These are phyloP conservation scores for Fragilaria crotonensis DNA, from an alignment of 108 stramenopile genomes.

Conservation along the genomic window DNA sequence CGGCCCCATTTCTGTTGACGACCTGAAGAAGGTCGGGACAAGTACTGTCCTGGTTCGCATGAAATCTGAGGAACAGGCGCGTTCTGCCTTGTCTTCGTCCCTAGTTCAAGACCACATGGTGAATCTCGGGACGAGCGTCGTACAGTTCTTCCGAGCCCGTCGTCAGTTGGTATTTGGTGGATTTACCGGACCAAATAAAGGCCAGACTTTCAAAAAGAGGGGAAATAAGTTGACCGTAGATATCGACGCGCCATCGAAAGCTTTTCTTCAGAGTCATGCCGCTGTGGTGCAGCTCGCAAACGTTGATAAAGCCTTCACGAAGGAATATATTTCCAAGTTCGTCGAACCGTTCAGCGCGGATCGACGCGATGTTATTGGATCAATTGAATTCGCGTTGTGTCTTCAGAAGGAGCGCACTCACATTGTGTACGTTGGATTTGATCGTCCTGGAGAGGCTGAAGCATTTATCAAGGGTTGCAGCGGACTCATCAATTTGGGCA, in stretches of 20 bases:
- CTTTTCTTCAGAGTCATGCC: conserved; percentile 70
- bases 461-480: conserved; percentile 28
- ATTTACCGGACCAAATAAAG: conserved; percentile 26
- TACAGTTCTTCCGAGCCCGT: conserved; percentile 61
- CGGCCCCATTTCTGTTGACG: conserved; percentile 35
- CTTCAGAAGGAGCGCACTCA: conserved; percentile 55
- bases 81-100: conserved; percentile 41
- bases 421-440: conserved; percentile 76
- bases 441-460: conserved; percentile 62
- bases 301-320: conserved; percentile 50
- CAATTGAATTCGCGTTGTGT: conserved; percentile 71
- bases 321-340: conserved; percentile 50
- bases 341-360: conserved; percentile 67
- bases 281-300: conserved; percentile 52
- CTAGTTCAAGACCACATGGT: conserved; percentile 38
- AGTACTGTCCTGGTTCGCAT: conserved; percentile 55
- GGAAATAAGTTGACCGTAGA: conserved; percentile 54
- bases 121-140: conserved; percentile 41
- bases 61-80: conserved; percentile 52
- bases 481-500: conserved; percentile 7
- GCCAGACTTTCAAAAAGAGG: conserved; percentile 36
- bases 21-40: conserved; percentile 48
- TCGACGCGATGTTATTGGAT: conserved; percentile 57
- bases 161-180: conserved; percentile 57
- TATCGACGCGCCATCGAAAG: conserved; percentile 71